Evolutionary conservation across 225 moss, liverwort and hornwort genomes (phyloP), one percentile per base, ranked within the genome.

Genomic region (Sphagnum contortum): DNA sequence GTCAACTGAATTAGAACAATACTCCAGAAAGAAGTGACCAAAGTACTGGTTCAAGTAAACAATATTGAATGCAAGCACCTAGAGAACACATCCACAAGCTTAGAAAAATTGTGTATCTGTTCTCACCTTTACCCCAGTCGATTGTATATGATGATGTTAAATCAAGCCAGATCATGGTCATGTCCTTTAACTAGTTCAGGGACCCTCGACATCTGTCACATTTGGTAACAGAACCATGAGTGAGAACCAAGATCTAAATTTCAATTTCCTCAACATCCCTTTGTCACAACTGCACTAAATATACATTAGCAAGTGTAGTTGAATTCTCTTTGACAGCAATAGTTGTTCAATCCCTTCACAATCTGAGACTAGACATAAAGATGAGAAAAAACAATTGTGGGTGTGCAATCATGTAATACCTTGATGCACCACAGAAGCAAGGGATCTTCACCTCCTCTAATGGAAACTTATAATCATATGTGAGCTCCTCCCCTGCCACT

Each of bases 381-480:
- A 52, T 5, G 7, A 5, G 52, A 9, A 9, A 6, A 6, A 52
- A 9, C 52, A 9, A 52, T 5, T 5, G 52, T 5, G 52, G 52
- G 52, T 5, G 6, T 5, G 52, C 52, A 52, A 9, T 52, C 0
- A 9, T 6, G 52, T 9, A 5, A 52, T 52, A 83, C 76, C 64
- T 83, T 60, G 64, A 52, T 63, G 80, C 70, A 55, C 80, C 76
- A 77, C 83, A 83, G 50, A 68, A 80, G 66, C 83, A 83, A 44
- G 74, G 69, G 59, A 83, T 83, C 64, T 83, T 83, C 69, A 80
- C 79, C 67, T 83, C 80, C 65, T 83, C 83, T 9, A 80, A 73
- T 10, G 83, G 83, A 63, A 83, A 83, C 55, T 83, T 83, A 52
- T 83, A 83, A 55, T 83, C 79, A 66, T 83, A 83, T 1, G 83